Evolutionary conservation across 768 basidiomycete genomes (phyloP).

Genomic region (Symmetrospora coprosmae): DNA sequence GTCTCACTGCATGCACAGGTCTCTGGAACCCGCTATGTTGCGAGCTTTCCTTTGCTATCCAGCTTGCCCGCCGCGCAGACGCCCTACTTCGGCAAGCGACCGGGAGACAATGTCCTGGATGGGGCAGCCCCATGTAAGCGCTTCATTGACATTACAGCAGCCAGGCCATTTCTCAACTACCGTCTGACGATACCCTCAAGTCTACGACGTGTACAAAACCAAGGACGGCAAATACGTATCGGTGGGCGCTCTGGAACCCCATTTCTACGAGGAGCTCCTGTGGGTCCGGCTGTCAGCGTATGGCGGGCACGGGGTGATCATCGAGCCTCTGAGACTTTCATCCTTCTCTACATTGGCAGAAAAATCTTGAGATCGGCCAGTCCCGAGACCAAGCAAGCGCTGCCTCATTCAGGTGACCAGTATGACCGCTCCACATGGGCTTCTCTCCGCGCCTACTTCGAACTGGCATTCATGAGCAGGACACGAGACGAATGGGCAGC

Average conservation of each 20-base stretch:
- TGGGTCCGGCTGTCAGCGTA: conserved; percentile 1
- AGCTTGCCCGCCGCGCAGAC: conserved; percentile 35
- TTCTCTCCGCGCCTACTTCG: conserved; percentile 41
- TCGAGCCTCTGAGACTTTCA: too few species aligned
- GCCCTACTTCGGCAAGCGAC: conserved; percentile 37
- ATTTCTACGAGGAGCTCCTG: conserved; percentile 28
- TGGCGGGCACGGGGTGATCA: too few species aligned
- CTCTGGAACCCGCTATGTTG: conserved; percentile 62
- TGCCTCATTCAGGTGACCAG: conserved; percentile 11
- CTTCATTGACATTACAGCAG: not conserved
- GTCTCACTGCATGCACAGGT: conserved; percentile 43
- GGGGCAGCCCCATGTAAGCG: conserved; percentile 52
- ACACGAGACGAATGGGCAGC: conserved; percentile 56
- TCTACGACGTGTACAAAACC: conserved; percentile 60
- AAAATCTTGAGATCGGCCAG: not conserved
- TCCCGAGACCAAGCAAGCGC: not conserved
- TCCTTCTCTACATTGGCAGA: too few species aligned
- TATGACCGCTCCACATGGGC: conserved; percentile 28
- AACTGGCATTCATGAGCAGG: conserved; percentile 49
- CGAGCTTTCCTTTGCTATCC: conserved; percentile 54
- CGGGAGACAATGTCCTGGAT: conserved; percentile 52
- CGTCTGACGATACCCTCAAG: not conserved
- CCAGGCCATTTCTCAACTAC: not conserved
- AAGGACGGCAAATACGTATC: conserved; percentile 61
- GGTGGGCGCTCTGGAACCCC: conserved; percentile 37